Evolutionary conservation across 805 yeast species (phyloP), one percentile per base, ranked within the genome.

Genomic region (Jamesozyma rosinii): DNA sequence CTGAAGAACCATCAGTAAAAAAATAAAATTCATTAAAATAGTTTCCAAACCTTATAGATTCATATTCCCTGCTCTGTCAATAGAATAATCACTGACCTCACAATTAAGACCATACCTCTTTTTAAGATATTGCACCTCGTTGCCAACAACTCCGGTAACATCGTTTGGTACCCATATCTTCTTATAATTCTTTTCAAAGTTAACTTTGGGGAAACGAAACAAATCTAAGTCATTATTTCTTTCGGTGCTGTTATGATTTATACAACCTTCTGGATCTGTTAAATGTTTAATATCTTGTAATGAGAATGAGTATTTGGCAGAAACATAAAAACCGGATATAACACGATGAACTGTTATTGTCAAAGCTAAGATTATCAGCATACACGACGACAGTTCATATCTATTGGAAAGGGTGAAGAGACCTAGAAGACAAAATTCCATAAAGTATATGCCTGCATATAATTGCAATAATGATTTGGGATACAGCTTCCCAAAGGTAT

Each of bases 401-500:
- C 57, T 30, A 69, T 77, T 67, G 48, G 81, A 80, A 14, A 83
- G 61, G 35, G 84, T 74, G 51, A 85, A 80, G 9, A 86, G 64
- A 0, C 96, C 97, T 35, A 84, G 71, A 52, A 88, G 62, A 48
- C 89, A 83, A 31, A 81, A 67, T 54, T 88, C 94, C 55, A 85
- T 68, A 53, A 88, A 84, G 58, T 88, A 88, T 1, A 88, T 64
- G 0, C 97, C 97, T 0, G 83, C 70, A 54, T 83, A 86, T 36
- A 88, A 61, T 44, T 86, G 95, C 44, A 82, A 70, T 17, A 88
- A 61, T 0, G 95, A 94, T 2, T 69, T 68, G 1, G 92, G 84
- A 58, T 84, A 88, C 37, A 83, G 67, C 45, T 67, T 69, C 0
- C 95, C 96, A 52, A 69, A 64, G 0, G 86, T 78, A 52, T 83